phyloP scores from a whole-genome alignment of 352 stramenopile genomes.

The Globisporangium ultimum region DNA sequence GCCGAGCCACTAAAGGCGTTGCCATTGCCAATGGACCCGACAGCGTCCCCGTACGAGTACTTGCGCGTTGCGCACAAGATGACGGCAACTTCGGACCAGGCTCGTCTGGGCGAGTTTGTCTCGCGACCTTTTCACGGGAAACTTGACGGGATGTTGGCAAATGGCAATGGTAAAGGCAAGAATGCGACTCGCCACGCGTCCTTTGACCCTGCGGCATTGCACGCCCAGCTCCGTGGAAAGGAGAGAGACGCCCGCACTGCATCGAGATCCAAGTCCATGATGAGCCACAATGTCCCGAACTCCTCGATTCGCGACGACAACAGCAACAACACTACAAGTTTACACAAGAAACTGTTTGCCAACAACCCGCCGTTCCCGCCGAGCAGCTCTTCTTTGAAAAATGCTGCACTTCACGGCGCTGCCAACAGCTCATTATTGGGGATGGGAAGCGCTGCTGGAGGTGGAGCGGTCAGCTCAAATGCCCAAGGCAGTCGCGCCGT shows the following conservation, averaged over 20 bases:
- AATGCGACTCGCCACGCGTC: slow-evolving; percentile 14
- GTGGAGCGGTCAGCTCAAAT: slow-evolving; percentile 2
- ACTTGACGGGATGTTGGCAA: not conserved
- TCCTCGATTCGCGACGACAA: not conserved
- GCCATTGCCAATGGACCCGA: slow-evolving; percentile 3
- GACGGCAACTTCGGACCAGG: slow-evolving; percentile 16
- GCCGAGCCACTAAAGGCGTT: not conserved
- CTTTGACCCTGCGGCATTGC: slow-evolving; percentile 18
- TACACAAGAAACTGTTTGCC: not conserved
- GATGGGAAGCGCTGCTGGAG: not conserved
- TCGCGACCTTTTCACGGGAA: slow-evolving; percentile 9
- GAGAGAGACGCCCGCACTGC: slow-evolving; percentile 1
- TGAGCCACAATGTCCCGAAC: slow-evolving; percentile 1
- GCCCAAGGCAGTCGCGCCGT: slow-evolving; percentile 63
- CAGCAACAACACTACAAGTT: slow-evolving; percentile 4
- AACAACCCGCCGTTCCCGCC: too few relatives aligned
- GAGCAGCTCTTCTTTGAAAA: too few relatives aligned
- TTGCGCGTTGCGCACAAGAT: slow-evolving; percentile 23
- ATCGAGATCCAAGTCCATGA: slow-evolving; percentile 18
- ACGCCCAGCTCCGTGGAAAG: slow-evolving; percentile 8
- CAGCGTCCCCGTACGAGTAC: slow-evolving; percentile 19
- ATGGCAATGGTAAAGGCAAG: not conserved
- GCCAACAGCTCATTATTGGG: not conserved
- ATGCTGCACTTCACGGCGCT: not conserved
- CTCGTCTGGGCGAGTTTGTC: slow-evolving; percentile 21